phyloP scores from a whole-genome alignment of 495 filamentous ascomycete species.

The Penicillium steckii region DNA sequence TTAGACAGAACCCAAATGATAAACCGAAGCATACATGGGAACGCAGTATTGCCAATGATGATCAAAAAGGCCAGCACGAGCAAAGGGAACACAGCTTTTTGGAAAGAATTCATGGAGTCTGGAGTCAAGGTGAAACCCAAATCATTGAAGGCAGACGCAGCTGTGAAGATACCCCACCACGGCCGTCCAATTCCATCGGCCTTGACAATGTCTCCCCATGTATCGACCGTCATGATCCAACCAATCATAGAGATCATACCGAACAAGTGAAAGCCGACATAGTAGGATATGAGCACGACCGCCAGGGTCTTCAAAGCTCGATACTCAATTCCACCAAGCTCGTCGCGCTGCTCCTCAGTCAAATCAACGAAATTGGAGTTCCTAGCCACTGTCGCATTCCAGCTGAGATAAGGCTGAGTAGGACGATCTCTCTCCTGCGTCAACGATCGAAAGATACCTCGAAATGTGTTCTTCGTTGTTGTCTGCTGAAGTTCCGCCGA shows the following conservation, averaged over 20 bases:
- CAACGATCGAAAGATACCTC: constrained; percentile 35
- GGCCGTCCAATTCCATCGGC: constrained; percentile 58
- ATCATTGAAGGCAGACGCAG: constrained; percentile 86
- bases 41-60: constrained; percentile 90
- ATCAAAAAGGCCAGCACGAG: constrained; percentile 78
- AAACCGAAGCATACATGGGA: constrained; percentile 88
- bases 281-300: constrained; percentile 74
- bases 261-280: constrained; percentile 69
- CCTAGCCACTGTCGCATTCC: constrained; percentile 84
- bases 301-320: constrained; percentile 83
- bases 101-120: constrained; percentile 88
- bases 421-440: constrained; percentile 44
- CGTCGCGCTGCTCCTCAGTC: constrained; percentile 85
- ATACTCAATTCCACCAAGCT: constrained; percentile 94
- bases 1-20: constrained; percentile 76
- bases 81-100: constrained; percentile 69
- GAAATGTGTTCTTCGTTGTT: constrained; percentile 35
- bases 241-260: constrained; percentile 68
- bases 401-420: constrained; percentile 85
- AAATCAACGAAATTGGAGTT: constrained; percentile 91
- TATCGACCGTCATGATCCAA: constrained; percentile 68
- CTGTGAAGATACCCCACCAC: constrained; percentile 93
- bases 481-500: constrained; percentile 12
- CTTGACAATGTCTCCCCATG: constrained; percentile 60
- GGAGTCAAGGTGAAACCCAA: constrained; percentile 84